phyloP scores from a whole-genome alignment of 2,329 filamentous ascomycete genomes.

The Gnomoniopsis sp. region DNA sequence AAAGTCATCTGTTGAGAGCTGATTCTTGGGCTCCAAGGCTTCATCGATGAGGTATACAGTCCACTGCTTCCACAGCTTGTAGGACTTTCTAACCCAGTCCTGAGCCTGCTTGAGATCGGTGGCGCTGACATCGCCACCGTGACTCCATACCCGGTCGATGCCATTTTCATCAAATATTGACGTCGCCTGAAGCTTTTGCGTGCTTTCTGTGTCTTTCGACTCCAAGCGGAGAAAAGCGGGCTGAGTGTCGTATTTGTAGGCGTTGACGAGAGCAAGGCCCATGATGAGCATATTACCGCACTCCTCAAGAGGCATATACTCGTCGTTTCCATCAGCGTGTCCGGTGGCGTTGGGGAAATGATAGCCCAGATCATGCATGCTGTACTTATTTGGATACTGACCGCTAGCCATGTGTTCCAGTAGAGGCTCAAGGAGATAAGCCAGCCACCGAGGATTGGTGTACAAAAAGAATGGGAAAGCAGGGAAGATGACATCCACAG shows the following conservation, averaged over 20 bases:
- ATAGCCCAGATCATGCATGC: conserved; percentile 71
- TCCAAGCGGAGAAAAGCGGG: conserved; percentile 42
- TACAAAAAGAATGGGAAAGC: conserved; percentile 85
- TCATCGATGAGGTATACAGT: conserved; percentile 69
- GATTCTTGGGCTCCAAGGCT: conserved; percentile 65
- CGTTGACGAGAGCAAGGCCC: conserved; percentile 74
- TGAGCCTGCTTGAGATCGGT: conserved; percentile 41
- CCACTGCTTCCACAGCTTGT: conserved; percentile 73
- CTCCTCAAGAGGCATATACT: conserved; percentile 74
- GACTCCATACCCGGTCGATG: conserved; percentile 50
- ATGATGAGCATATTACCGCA: conserved; percentile 76
- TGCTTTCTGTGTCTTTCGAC: conserved; percentile 19
- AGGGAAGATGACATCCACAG: conserved; percentile 84
- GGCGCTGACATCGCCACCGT: conserved; percentile 26
- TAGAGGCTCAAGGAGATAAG: conserved; percentile 74
- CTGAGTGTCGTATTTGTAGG: conserved; percentile 60
- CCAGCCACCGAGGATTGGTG: conserved; percentile 77
- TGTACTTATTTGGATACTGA: conserved; percentile 79
- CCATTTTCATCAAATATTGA: conserved; percentile 23
- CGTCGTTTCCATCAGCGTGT: conserved; percentile 64
- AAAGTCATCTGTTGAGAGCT: conserved; percentile 76
- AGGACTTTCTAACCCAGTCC: conserved; percentile 48
- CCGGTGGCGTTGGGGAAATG: conserved; percentile 77
- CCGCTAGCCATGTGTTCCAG: conserved; percentile 79
- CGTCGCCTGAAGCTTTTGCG: conserved; percentile 10